These are phyloP conservation scores for Xylaria sp. DNA, from an alignment of 2,329 filamentous ascomycete genomes.

Conservation along the genomic window DNA sequence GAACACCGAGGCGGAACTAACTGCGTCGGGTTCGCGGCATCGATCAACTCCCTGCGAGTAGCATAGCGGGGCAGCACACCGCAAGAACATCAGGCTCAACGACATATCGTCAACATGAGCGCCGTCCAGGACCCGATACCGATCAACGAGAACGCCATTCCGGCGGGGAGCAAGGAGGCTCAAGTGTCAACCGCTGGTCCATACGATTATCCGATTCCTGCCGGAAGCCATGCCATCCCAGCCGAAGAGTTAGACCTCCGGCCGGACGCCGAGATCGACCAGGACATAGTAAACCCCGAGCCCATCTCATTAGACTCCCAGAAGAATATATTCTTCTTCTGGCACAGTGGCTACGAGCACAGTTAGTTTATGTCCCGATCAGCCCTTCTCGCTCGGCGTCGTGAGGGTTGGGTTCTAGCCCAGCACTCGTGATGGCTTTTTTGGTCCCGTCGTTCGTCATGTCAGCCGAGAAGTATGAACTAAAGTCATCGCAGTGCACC, in stretches of 20 bases:
- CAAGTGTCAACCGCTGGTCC: neutral
- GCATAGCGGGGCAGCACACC: neutral
- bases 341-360: slow-evolving; percentile 55
- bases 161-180: slow-evolving; percentile 23
- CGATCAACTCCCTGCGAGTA: neutral
- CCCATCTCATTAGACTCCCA: slow-evolving; percentile 44
- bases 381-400: neutral
- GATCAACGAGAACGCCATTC: slow-evolving; percentile 16
- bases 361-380: slow-evolving; percentile 30
- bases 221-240: slow-evolving; percentile 50
- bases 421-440: neutral
- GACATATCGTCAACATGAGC: slow-evolving; percentile 7
- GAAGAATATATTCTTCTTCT: slow-evolving; percentile 66
- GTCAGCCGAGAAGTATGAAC: neutral
- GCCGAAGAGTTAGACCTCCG: slow-evolving; percentile 50
- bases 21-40: neutral
- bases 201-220: slow-evolving; percentile 42
- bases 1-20: neutral
- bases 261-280: slow-evolving; percentile 52
- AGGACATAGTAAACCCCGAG: slow-evolving; percentile 46
- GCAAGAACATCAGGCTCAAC: neutral
- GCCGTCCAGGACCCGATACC: slow-evolving; percentile 11
- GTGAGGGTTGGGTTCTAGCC: neutral
- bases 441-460: neutral
- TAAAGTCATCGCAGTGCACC: slow-evolving; percentile 45